These are phyloP conservation scores for Litchi chinensis DNA, from an alignment of 345 rosid species.

Conservation along the genomic window DNA sequence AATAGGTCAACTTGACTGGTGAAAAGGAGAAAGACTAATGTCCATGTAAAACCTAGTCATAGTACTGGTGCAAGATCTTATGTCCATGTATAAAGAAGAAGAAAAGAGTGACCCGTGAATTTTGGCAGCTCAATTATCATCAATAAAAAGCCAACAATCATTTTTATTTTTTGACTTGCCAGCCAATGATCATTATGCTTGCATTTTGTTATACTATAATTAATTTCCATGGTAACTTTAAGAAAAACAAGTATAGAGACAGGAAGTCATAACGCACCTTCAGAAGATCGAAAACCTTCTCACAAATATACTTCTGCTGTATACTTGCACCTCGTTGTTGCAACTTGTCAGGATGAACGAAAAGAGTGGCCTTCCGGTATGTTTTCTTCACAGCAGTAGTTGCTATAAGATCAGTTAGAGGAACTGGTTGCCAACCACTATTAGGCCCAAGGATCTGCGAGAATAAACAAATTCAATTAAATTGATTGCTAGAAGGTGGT, in stretches of 20 bases:
- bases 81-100: no score
- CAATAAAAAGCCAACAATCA: not conserved
- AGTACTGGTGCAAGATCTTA: no score
- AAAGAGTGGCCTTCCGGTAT: conserved; percentile 85
- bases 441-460: conserved; percentile 89
- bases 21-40: no score
- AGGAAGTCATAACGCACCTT: conserved; percentile 47
- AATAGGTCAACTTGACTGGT: no score
- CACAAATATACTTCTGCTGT: conserved; percentile 85
- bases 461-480: not conserved
- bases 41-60: no score
- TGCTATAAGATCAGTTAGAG: conserved; percentile 74
- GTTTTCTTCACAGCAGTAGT: conserved; percentile 84
- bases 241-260: not conserved
- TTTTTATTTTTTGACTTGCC: no score
- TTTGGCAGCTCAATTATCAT: no score
- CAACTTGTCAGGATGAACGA: conserved; percentile 91
- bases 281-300: conserved; percentile 93
- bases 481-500: not conserved
- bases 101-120: not conserved
- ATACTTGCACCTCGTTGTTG: conserved; percentile 97
- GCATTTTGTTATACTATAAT: not conserved
- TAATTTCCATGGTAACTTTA: not conserved
- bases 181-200: not conserved
- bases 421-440: conserved; percentile 89